Evolutionary conservation across 176 grass and related monocot species (phyloP).

Genomic region (Pontederia crassipes): DNA sequence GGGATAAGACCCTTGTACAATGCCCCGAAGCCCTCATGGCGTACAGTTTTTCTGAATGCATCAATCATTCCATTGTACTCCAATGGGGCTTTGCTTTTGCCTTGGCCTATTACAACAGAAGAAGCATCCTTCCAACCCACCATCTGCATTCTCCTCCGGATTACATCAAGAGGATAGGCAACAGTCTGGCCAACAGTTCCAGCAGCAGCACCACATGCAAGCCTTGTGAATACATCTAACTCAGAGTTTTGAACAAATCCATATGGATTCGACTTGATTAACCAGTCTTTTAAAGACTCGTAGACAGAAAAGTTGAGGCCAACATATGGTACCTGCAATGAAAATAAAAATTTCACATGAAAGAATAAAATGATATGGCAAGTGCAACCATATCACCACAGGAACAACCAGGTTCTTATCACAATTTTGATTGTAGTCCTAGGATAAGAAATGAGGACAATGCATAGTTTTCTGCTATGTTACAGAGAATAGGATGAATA

Average conservation of each 20-base stretch:
- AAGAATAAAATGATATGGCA: background rate
- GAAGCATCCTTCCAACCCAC: slow-evolving; percentile 85
- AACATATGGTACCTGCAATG: slow-evolving; percentile 73
- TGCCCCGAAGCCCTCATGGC: slow-evolving; percentile 72
- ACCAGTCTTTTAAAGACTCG: slow-evolving; percentile 85
- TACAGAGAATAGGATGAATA: too few relatives aligned
- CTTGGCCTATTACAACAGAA: slow-evolving; percentile 59
- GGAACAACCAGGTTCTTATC: too few relatives aligned
- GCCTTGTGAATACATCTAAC: slow-evolving; percentile 53
- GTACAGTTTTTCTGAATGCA: slow-evolving; percentile 85
- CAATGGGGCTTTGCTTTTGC: slow-evolving; percentile 36
- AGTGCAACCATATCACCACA: background rate
- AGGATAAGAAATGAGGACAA: too few relatives aligned
- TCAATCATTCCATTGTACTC: slow-evolving; percentile 92
- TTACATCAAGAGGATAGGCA: slow-evolving; percentile 94
- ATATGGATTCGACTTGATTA: slow-evolving; percentile 50
- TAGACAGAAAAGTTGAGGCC: slow-evolving; percentile 96
- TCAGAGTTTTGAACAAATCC: slow-evolving; percentile 70
- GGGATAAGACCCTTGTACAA: slow-evolving; percentile 97
- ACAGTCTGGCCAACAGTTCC: slow-evolving; percentile 94
- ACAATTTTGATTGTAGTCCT: too few relatives aligned
- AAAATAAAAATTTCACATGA: slow-evolving; percentile 7
- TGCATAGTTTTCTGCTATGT: too few relatives aligned
- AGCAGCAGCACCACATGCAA: slow-evolving; percentile 78
- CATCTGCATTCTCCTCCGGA: slow-evolving; percentile 99